Evolutionary conservation across 2,329 filamentous ascomycete genomes (phyloP).

Genomic region (Alternaria sp.): DNA sequence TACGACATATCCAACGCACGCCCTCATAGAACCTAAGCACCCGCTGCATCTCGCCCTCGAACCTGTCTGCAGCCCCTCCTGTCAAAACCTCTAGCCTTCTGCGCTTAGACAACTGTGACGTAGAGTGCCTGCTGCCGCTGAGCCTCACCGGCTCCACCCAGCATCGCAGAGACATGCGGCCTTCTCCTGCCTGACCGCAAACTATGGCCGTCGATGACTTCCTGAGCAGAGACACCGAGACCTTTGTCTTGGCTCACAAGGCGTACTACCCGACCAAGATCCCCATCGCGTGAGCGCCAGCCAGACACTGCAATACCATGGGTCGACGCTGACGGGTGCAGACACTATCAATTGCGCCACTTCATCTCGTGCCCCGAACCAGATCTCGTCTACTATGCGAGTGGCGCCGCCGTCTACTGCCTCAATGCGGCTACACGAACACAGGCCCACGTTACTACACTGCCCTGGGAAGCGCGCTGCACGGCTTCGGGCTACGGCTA

Average conservation of each 20-base stretch:
- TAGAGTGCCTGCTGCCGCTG: slow-evolving; percentile 11
- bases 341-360: slow-evolving; percentile 88
- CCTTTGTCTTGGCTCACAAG: slow-evolving; percentile 53
- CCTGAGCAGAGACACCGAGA: slow-evolving; percentile 53
- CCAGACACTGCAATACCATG: not conserved
- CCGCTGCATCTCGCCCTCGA: not conserved
- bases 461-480: slow-evolving; percentile 75
- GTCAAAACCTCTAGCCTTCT: not conserved
- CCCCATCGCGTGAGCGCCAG: slow-evolving; percentile 52
- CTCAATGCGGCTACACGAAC: slow-evolving; percentile 71
- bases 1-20: not conserved
- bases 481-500: slow-evolving; percentile 85
- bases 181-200: slow-evolving; percentile 29
- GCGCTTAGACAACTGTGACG: slow-evolving; percentile 17
- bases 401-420: slow-evolving; percentile 66
- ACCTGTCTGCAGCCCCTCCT: not conserved
- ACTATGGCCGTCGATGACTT: slow-evolving; percentile 50
- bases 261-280: slow-evolving; percentile 57
- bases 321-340: slow-evolving; percentile 46
- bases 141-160: slow-evolving; percentile 18
- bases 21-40: not conserved
- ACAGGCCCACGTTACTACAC: slow-evolving; percentile 75
- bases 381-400: slow-evolving; percentile 84
- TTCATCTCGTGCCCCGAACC: slow-evolving; percentile 82
- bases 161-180: slow-evolving; percentile 35